Evolutionary conservation across 768 basidiomycete genomes (phyloP), one percentile per base, ranked within the genome.

Genomic region (Asterophora parasitica): DNA sequence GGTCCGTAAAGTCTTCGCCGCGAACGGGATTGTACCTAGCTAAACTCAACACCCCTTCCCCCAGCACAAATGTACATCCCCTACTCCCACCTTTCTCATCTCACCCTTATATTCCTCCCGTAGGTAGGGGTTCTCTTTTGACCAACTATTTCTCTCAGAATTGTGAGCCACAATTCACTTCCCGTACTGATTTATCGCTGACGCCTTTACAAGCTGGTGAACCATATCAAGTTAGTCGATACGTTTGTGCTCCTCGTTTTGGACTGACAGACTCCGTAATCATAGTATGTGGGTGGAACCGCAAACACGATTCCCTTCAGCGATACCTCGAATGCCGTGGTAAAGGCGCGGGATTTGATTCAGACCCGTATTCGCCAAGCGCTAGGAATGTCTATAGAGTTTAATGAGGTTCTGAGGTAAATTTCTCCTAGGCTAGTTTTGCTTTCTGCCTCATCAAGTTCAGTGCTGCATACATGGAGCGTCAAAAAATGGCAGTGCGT

Each of bases 61-160:
- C 32, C 44, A 89, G 87, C 83, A 88, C 56, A 86, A 82, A 75
- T 79, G 86, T 87, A 67, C 45, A 57, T 41, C 46, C 37, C 10
- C 23, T 0, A 5, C 15, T 34, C 35, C 38, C 23, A 20, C 19
- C 23, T 20, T 13, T 39, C 34, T n/a, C 4, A 11, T 26, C 33
- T 11, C 32, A 30, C 7, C 13, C 23, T 30, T 4, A 38, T 33
- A 46, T 34, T 51, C 44, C 48, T 51, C 10, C 47, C n/a, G n/a
- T n/a, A 90, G 88, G 79, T 56, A 79, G 86, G 34, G 88, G 88
- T 6, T 61, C 73, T 3, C 64, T 90, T 3, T 66, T 91, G 41
- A 84, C 88, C 4, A 85, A 87, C 57, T 91, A 91, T 58, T 91
- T 91, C 57, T 90, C 88, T 11, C 88, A 91, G 54, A 91, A 91